A percentile compares a stretch with the other conserved stretches of the same genome.
Conservation (phyloP, 169 alveolate genomes). For the Ichthyophthirius multifiliis region DNA sequence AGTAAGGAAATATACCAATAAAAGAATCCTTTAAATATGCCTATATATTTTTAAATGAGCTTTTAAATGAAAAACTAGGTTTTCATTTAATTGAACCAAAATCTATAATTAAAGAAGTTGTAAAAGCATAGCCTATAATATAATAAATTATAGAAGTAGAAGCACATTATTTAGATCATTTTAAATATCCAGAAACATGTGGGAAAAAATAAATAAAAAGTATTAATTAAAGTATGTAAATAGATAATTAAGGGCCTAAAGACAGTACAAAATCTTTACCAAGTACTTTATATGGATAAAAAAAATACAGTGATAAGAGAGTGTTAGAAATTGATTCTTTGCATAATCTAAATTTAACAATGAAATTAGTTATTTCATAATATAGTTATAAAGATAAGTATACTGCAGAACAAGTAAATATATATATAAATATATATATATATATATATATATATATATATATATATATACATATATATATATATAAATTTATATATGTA, state of each 20-base stretch:
- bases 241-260: background rate
- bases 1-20: background rate
- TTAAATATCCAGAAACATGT: background rate
- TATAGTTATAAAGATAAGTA: background rate
- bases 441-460: too few relatives aligned
- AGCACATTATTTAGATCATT: slow-evolving; percentile 4
- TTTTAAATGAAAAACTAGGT: slow-evolving; percentile 29
- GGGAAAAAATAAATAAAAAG: background rate
- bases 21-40: slow-evolving; percentile 1
- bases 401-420: slow-evolving; percentile 8
- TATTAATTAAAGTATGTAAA: background rate
- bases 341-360: background rate
- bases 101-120: slow-evolving; percentile 25
- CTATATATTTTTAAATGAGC: slow-evolving; percentile 38
- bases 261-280: background rate
- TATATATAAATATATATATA: too few relatives aligned
- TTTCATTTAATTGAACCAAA: slow-evolving; percentile 58
- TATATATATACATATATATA: too few relatives aligned
- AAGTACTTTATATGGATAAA: background rate
- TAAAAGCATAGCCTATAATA: slow-evolving; percentile 41
- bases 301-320: background rate
- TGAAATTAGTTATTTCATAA: background rate
- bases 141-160: slow-evolving; percentile 11
- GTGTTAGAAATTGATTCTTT: background rate
- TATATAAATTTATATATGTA: too few relatives aligned